Evolutionary conservation across 331 rosid species (phyloP).

Genomic region (Ulmus americana): DNA sequence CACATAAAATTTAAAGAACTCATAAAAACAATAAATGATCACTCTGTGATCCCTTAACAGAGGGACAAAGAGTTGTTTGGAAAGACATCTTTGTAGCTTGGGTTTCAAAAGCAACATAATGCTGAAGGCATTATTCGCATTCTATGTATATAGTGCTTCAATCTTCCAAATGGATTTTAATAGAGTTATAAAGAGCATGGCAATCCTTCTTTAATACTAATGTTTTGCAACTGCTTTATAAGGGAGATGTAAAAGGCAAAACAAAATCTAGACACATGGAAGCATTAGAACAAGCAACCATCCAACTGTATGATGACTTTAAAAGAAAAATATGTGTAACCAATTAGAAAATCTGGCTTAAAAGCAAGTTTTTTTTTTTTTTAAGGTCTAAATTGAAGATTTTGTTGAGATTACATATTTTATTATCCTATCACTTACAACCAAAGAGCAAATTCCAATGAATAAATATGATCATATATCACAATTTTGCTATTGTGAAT

Average conservation of each 20-base stretch:
- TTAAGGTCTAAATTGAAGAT: not conserved
- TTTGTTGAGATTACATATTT: not conserved
- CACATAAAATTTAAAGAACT: conserved; percentile 1
- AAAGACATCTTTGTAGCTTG: not conserved
- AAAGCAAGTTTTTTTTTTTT: not conserved
- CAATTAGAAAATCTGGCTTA: not conserved
- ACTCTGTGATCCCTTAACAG: not conserved
- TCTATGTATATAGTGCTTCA: not conserved
- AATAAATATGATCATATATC: not conserved
- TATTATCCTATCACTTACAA: not conserved
- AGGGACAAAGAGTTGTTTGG: not conserved
- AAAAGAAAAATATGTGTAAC: not conserved
- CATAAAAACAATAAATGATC: not conserved
- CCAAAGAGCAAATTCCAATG: not conserved
- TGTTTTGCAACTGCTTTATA: not conserved
- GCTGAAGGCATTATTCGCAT: not conserved
- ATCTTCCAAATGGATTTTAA: not conserved
- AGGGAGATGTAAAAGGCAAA: not conserved
- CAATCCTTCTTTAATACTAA: not conserved
- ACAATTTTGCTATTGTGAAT: not conserved
- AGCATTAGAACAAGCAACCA: not conserved
- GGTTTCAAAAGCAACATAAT: not conserved
- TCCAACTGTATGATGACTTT: not conserved
- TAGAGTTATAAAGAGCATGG: not conserved
- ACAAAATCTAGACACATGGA: not conserved